Evolutionary conservation across 2,329 filamentous ascomycete genomes (phyloP).

Genomic region (Apiospora phragmitis): DNA sequence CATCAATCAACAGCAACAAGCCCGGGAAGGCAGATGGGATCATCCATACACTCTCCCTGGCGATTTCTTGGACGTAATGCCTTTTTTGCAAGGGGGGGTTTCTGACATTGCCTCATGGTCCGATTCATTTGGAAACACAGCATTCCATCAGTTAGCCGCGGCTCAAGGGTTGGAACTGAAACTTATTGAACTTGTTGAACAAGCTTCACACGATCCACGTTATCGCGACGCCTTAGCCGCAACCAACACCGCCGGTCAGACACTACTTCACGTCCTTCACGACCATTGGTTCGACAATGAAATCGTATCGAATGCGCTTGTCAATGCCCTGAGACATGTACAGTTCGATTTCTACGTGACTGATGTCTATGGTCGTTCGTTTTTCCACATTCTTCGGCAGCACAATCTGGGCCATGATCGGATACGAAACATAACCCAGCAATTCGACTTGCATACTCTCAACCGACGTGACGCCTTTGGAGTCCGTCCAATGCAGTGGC

Average conservation of each 20-base stretch:
- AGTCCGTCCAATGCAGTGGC: slow-evolving; percentile 24
- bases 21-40: background rate
- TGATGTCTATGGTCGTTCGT: slow-evolving; percentile 33
- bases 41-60: slow-evolving; percentile 44
- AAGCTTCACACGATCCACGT: slow-evolving; percentile 18
- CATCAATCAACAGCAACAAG: background rate
- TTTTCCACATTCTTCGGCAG: slow-evolving; percentile 34
- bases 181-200: slow-evolving; percentile 23
- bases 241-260: slow-evolving; percentile 30
- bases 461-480: slow-evolving; percentile 52
- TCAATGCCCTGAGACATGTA: slow-evolving; percentile 20
- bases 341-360: slow-evolving; percentile 27
- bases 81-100: background rate
- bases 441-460: slow-evolving; percentile 32
- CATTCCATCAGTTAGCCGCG: slow-evolving; percentile 43
- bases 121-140: slow-evolving; percentile 48
- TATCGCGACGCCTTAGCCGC: slow-evolving; percentile 26
- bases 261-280: slow-evolving; percentile 34
- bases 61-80: slow-evolving; percentile 43
- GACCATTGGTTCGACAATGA: slow-evolving; percentile 28
- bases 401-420: slow-evolving; percentile 18
- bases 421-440: slow-evolving; percentile 19
- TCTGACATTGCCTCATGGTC: background rate
- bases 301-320: slow-evolving; percentile 22
- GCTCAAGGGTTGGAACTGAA: slow-evolving; percentile 15